Conservation (phyloP, 2,329 filamentous ascomycete species). For the Cladophialophora psammophila region DNA sequence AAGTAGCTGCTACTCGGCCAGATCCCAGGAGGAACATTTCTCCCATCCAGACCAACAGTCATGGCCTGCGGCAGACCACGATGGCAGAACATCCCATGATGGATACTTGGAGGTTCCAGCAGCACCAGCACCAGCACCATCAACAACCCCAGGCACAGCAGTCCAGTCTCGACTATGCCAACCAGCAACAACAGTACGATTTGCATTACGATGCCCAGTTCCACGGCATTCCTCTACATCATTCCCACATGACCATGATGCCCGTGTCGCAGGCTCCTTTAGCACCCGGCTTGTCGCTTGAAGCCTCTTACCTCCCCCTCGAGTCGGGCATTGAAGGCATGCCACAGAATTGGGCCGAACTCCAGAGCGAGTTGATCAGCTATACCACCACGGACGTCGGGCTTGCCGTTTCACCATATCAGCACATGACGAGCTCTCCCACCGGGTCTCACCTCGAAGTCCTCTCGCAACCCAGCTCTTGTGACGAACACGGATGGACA, state of each 20-base stretch:
- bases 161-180: slow-evolving; percentile 30
- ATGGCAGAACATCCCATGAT: slow-evolving; percentile 55
- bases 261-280: slow-evolving; percentile 68
- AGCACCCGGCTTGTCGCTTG: slow-evolving; percentile 67
- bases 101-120: slow-evolving; percentile 56
- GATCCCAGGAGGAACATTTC: slow-evolving; percentile 51
- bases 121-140: slow-evolving; percentile 43
- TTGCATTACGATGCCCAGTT: slow-evolving; percentile 64
- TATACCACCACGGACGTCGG: slow-evolving; percentile 58
- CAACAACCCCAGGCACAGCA: slow-evolving; percentile 32
- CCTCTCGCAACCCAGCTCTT: slow-evolving; percentile 78
- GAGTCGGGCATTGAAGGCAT: slow-evolving; percentile 68
- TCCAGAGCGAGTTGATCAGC: slow-evolving; percentile 72
- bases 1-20: slow-evolving; percentile 45
- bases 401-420: slow-evolving; percentile 52
- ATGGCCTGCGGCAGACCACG: slow-evolving; percentile 51
- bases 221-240: slow-evolving; percentile 58
- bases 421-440: slow-evolving; percentile 68
- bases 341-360: slow-evolving; percentile 78
- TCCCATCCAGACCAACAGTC: slow-evolving; percentile 52
- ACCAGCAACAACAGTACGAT: slow-evolving; percentile 57
- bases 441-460: slow-evolving; percentile 85
- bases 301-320: slow-evolving; percentile 65
- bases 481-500: slow-evolving; percentile 85
- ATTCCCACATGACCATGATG: slow-evolving; percentile 61